Evolutionary conservation across 108 stramenopile genomes (phyloP).

Genomic region (Aureococcus anophagefferens): DNA sequence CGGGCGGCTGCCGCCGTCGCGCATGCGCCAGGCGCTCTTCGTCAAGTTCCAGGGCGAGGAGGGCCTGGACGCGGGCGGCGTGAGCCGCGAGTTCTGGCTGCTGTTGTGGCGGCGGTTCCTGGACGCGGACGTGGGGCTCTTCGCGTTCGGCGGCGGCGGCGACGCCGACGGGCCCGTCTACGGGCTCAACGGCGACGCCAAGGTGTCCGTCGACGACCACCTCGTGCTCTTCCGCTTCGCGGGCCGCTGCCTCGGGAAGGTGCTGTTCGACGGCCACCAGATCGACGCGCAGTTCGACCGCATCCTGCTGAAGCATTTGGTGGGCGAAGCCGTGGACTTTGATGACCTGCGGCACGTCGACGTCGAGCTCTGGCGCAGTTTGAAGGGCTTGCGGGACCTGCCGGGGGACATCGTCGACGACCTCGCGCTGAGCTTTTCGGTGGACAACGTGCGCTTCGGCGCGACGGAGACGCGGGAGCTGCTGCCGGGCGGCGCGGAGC

Average conservation of each 20-base stretch:
- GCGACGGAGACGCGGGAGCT: conserved; percentile 54
- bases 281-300: not conserved
- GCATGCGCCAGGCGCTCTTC: not conserved
- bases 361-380: conserved; percentile 57
- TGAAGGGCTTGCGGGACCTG: conserved; percentile 51
- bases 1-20: not conserved
- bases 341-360: conserved; percentile 62
- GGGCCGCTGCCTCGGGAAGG: not conserved
- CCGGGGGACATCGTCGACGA: conserved; percentile 7
- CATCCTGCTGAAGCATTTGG: not conserved
- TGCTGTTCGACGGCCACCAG: not conserved
- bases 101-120: not conserved
- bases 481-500: conserved; percentile 65
- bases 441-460: too few species aligned
- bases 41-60: conserved; percentile 2
- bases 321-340: conserved; percentile 48
- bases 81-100: conserved; percentile 9
- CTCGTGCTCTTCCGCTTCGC: too few species aligned
- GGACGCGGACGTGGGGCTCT: too few species aligned
- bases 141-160: too few species aligned
- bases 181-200: too few species aligned
- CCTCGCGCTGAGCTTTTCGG: too few species aligned
- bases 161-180: too few species aligned
- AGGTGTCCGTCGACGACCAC: too few species aligned
- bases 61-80: conserved; percentile 16